Evolutionary conservation across 192 early-diverging fungal species (phyloP).

Genomic region (Umbelopsis vinacea): DNA sequence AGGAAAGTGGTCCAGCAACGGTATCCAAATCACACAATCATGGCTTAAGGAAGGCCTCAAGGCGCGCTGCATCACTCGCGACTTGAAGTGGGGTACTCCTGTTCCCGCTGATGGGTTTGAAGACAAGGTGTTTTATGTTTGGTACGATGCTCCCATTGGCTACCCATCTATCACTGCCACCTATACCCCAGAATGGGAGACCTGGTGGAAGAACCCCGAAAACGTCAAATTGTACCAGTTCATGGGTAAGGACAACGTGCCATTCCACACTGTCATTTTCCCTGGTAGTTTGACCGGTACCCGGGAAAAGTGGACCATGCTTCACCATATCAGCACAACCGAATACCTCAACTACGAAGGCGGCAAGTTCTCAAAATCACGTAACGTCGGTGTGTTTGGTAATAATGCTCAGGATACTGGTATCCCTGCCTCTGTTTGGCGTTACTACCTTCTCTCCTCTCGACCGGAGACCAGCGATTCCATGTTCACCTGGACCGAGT

Average conservation of each 20-base stretch:
- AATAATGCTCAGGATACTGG: slow-evolving; percentile 91
- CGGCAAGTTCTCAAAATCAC: slow-evolving; percentile 96
- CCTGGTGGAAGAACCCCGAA: slow-evolving; percentile 99
- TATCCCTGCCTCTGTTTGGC: slow-evolving; percentile 92
- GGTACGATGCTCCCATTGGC: slow-evolving; percentile 99
- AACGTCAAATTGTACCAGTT: slow-evolving; percentile 98
- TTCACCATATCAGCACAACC: slow-evolving; percentile 92
- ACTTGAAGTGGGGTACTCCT: slow-evolving; percentile 97
- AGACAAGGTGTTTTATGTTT: slow-evolving; percentile 98
- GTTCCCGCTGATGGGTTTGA: slow-evolving; percentile 86
- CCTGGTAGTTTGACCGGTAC: slow-evolving; percentile 87
- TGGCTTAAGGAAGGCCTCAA: slow-evolving; percentile 96
- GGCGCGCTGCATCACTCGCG: slow-evolving; percentile 96
- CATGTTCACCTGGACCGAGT: slow-evolving; percentile 91
- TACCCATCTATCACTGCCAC: slow-evolving; percentile 98
- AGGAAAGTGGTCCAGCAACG: slow-evolving; percentile 88
- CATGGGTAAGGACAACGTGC: slow-evolving; percentile 99
- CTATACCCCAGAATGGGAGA: slow-evolving; percentile 92
- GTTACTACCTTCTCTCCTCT: slow-evolving; percentile 92
- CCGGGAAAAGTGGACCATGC: slow-evolving; percentile 86
- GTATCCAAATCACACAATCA: slow-evolving; percentile 81
- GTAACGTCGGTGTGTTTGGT: slow-evolving; percentile 96
- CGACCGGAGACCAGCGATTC: slow-evolving; percentile 94
- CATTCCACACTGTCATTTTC: slow-evolving; percentile 99
- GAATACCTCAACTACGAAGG: slow-evolving; percentile 98